Evolutionary conservation across 495 filamentous ascomycete species (phyloP), one percentile per base, ranked within the genome.

Genomic region (Aspergillus sparsus): DNA sequence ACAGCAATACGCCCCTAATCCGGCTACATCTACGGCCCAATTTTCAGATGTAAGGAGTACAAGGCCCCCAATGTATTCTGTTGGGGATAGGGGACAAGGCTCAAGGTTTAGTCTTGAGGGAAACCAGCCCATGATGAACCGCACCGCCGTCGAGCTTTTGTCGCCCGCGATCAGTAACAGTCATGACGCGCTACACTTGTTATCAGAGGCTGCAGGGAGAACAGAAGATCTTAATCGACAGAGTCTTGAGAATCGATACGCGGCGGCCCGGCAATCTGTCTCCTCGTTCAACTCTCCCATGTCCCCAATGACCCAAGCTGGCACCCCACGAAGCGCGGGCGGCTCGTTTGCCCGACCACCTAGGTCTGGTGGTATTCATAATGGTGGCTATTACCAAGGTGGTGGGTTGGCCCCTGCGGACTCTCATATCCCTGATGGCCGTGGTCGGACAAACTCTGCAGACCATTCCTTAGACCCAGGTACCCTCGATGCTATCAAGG

Each of bases 401-500:
- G 66, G 57, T 52, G 69, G 60, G 4, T 34, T 70, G 16, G 72
- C 67, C 18, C 41, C 68, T n/a, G 65, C 60, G 33, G 75, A 76
- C 54, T 58, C 69, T 45, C 74, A 73, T 37, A 64, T 69, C 7
- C 49, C 71, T 0, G 74, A 74, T 33, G 59, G 60, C 11, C 68
- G 64, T 45, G 73, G 62, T 12, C 75, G 67, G 18, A 61, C 65
- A 11, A 70, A 68, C 41, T 61, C 59, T 34, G 49, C 71, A 13
- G 58, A 61, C 51, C 65, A 67, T 64, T 49, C 62, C 12, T 69
- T 67, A 31, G 74, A 75, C 44, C 69, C 72, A 9, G 71, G 70
- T 6, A 76, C 70, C 60, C 70, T 77, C 36, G 86, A 90, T 60
- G 91, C 91, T 6, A 69, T 97, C 54, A 88, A 86, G 64, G 89